phyloP scores from a whole-genome alignment of 1,284 basidiomycete genomes.

The Tausonia pullulans region DNA sequence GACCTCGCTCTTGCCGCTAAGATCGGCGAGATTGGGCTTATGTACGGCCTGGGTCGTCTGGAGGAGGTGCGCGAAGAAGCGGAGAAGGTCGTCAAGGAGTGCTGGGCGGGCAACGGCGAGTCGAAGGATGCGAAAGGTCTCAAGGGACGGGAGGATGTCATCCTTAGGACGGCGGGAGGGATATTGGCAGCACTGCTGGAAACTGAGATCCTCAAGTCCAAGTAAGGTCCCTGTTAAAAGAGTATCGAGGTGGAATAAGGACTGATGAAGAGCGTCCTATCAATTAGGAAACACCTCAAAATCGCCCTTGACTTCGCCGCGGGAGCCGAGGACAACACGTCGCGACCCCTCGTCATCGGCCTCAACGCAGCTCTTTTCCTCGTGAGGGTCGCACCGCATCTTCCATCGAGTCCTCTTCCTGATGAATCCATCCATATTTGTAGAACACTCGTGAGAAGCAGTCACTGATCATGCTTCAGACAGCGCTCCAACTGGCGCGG shows the following conservation, averaged over 20 bases:
- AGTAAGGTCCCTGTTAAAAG: background rate
- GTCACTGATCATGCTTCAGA: slow-evolving; percentile 15
- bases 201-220: slow-evolving; percentile 13
- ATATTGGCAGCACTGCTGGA: slow-evolving; percentile 11
- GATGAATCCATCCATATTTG: background rate
- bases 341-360: slow-evolving; percentile 12
- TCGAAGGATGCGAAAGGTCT: background rate
- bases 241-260: background rate
- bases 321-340: slow-evolving; percentile 8
- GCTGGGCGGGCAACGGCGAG: background rate
- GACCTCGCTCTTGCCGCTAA: slow-evolving; percentile 7
- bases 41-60: slow-evolving; percentile 12
- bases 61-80: slow-evolving; percentile 9
- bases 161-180: slow-evolving; percentile 10
- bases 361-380: slow-evolving; percentile 15
- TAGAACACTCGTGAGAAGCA: slow-evolving; percentile 16
- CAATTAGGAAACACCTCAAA: slow-evolving; percentile 10
- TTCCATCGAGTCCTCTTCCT: background rate
- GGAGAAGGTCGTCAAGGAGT: background rate
- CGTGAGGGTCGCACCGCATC: background rate
- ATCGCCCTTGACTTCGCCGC: slow-evolving; percentile 12
- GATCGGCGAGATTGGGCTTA: slow-evolving; percentile 13
- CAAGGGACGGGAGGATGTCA: slow-evolving; percentile 5
- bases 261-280: background rate
- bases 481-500: slow-evolving; percentile 13